Conservation (phyloP, 176 grass and related monocot genomes). For the Avena eriantha region DNA sequence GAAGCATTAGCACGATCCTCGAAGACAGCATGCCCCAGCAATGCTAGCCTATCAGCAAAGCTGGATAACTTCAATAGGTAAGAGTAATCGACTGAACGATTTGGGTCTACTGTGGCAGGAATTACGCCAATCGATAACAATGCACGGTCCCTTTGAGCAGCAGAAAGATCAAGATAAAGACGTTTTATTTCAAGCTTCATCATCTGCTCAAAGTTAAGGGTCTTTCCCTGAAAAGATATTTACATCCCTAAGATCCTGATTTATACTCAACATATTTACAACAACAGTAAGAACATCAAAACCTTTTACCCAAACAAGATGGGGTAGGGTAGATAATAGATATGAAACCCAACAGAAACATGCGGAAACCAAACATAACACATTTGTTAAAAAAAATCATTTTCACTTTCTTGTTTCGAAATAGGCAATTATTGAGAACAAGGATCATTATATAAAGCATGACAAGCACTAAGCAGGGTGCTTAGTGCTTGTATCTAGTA, state of each 20-base stretch:
- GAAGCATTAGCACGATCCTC: constrained; percentile 91
- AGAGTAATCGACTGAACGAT: constrained; percentile 79
- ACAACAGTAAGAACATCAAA: no score
- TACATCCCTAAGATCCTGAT: constrained; percentile 30
- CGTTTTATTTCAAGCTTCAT: constrained; percentile 98
- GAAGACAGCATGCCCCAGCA: constrained; percentile 76
- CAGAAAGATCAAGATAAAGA: constrained; percentile 78
- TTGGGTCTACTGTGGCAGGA: constrained; percentile 92
- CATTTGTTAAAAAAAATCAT: background rate
- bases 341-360: no score
- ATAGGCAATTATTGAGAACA: constrained; percentile 37
- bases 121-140: constrained; percentile 88
- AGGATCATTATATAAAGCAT: constrained; percentile 18
- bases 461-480: constrained; percentile 25
- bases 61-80: constrained; percentile 75
- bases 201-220: constrained; percentile 73
- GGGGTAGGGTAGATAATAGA: no score
- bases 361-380: background rate
- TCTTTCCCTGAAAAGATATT: constrained; percentile 67
- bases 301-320: no score
- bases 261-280: constrained; percentile 17
- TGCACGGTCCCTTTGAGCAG: constrained; percentile 85
- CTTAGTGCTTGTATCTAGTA: no score
- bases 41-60: constrained; percentile 81
- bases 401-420: constrained; percentile 18